A percentile compares a stretch with the other conserved stretches of the same genome.
Evolutionary conservation across 495 filamentous ascomycete genomes (phyloP).

Genomic region (Ramalina intermedia): DNA sequence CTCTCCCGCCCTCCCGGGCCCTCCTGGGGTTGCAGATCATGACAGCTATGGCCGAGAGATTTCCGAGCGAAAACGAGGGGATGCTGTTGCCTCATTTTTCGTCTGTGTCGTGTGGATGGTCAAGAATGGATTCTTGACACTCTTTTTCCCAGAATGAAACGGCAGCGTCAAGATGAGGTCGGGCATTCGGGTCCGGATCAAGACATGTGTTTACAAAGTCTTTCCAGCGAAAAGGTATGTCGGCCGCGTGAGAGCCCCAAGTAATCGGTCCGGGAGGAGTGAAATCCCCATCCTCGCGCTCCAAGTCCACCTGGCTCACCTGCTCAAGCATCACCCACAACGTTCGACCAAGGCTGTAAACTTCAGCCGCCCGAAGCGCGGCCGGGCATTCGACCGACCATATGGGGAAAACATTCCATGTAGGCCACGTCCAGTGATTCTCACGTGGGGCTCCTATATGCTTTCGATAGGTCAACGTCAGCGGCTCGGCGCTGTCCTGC

Average conservation of each 20-base stretch:
- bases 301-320: slow-evolving; percentile 3
- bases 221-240: slow-evolving; percentile 9
- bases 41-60: too few relatives aligned
- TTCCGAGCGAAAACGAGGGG: too few relatives aligned
- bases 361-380: slow-evolving; percentile 13
- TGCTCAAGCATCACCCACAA: slow-evolving; percentile 17
- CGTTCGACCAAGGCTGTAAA: slow-evolving; percentile 12
- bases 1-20: too few relatives aligned
- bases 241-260: slow-evolving; percentile 3
- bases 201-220: slow-evolving; percentile 9
- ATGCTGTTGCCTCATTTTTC: too few relatives aligned
- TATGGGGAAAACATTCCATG: slow-evolving; percentile 11
- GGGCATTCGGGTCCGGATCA: slow-evolving; percentile 9
- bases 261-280: not conserved
- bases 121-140: too few relatives aligned
- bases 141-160: slow-evolving; percentile 7
- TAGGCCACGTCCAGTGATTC: slow-evolving; percentile 1
- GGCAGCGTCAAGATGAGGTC: slow-evolving; percentile 2
- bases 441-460: slow-evolving; percentile 9
- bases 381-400: slow-evolving; percentile 3
- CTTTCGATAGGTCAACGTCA: slow-evolving; percentile 6
- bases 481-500: not conserved
- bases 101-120: too few relatives aligned
- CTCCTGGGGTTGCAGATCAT: too few relatives aligned
- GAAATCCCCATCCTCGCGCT: not conserved